Evolutionary conservation across 2,329 filamentous ascomycete species (phyloP).

Genomic region (Fusarium pseudoanthophilum): DNA sequence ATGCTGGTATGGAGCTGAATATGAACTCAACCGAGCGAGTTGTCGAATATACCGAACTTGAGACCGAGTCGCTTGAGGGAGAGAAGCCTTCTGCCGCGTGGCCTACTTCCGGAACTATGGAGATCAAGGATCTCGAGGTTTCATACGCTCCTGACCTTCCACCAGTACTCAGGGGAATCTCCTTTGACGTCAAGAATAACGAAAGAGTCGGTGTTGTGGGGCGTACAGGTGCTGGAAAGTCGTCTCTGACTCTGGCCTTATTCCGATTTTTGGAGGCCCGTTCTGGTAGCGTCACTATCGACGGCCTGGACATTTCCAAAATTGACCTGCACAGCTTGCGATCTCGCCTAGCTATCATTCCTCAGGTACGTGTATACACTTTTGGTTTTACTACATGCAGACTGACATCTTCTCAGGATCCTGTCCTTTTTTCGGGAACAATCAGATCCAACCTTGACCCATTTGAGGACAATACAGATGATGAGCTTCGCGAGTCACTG

Average conservation of each 20-base stretch:
- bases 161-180: slow-evolving; percentile 75
- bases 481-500: slow-evolving; percentile 75
- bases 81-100: slow-evolving; percentile 73
- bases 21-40: slow-evolving; percentile 84
- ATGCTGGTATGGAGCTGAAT: slow-evolving; percentile 77
- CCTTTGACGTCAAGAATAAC: slow-evolving; percentile 72
- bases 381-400: neutral
- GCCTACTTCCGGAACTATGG: slow-evolving; percentile 78
- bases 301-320: slow-evolving; percentile 79
- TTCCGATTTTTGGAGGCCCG: slow-evolving; percentile 81
- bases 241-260: slow-evolving; percentile 77
- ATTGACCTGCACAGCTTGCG: slow-evolving; percentile 76
- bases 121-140: slow-evolving; percentile 78
- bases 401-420: slow-evolving; percentile 63
- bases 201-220: slow-evolving; percentile 82
- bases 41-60: slow-evolving; percentile 76
- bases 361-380: slow-evolving; percentile 57
- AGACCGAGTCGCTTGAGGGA: slow-evolving; percentile 73
- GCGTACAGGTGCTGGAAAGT: slow-evolving; percentile 82
- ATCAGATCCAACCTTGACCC: slow-evolving; percentile 81
- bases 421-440: slow-evolving; percentile 83
- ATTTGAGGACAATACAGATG: slow-evolving; percentile 75
- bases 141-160: slow-evolving; percentile 77
- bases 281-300: slow-evolving; percentile 74
- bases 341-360: slow-evolving; percentile 82